A percentile compares a stretch with the other conserved stretches of the same genome.
phyloP scores from a whole-genome alignment of 176 grass and related monocot species.

The Eleusine coracana region DNA sequence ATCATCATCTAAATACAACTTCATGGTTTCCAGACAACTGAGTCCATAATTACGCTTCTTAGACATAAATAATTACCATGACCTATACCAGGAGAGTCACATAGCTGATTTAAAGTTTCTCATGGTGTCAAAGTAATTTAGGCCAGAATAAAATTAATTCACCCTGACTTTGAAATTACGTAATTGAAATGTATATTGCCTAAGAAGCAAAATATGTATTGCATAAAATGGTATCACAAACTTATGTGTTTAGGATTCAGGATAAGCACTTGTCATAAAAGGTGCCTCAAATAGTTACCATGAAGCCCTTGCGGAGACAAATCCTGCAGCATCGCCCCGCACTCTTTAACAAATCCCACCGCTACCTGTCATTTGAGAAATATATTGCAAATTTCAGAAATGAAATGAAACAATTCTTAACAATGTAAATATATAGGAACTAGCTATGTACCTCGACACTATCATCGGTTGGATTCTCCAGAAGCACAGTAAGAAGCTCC shows the following conservation, averaged over 20 bases:
- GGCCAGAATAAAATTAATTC: neutral
- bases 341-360: conserved; percentile 94
- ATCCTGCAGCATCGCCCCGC: conserved; percentile 86
- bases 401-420: neutral
- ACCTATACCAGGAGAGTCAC: conserved; percentile 11
- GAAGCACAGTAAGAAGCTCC: conserved; percentile 87
- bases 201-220: neutral
- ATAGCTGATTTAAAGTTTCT: neutral
- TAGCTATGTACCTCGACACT: conserved; percentile 71
- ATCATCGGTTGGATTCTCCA: conserved; percentile 97
- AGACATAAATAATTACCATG: neutral
- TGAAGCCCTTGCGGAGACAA: conserved; percentile 83
- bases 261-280: neutral
- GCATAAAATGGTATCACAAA: neutral
- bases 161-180: neutral
- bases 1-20: neutral
- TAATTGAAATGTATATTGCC: neutral
- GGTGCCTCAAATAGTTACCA: conserved; percentile 51
- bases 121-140: neutral
- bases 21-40: neutral
- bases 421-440: conserved; percentile 22
- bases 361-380: conserved; percentile 58
- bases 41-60: neutral
- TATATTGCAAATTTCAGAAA: conserved; percentile 26
- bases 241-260: neutral